Base-by-base conservation (phyloP, 2,329 filamentous ascomycete species). In the Cryphonectria carpinicola region DNA sequence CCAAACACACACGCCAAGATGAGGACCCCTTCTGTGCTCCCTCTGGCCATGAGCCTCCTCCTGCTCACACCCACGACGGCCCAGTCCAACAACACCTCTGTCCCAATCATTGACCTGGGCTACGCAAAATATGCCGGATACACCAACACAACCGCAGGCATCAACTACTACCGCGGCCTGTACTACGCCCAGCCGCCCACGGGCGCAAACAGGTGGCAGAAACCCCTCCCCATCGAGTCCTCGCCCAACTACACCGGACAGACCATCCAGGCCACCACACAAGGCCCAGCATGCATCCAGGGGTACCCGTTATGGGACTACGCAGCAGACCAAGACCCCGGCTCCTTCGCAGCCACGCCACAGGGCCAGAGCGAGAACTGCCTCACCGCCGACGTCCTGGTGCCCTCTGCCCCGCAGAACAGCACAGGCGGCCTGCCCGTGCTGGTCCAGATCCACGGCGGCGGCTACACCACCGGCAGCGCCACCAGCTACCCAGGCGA, bases 321-420 rank as follows among this genome's bases (percentile, higher is more conserved):
- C 32, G 28, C 63, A 14, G 8, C 14, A 4, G 37, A 14, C 8
- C 3, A 25, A 3, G 17, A 32, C 1, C n/a, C 43, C 1, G 66
- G 13, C 10, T 14, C 66, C 35, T 56, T 25, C 39, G n/a, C 35
- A 11, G 19, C 25, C 5, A 46, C 49, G 8, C 67, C 61, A 4
- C 67, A 69, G 37, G 75, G 74, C 28, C 52, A 66, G 46, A 74
- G 73, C 39, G 80, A 81, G 60, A 78, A 81, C 37, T 81, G 80
- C 35, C 65, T 81, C 32, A 79, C 76, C 37, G 68, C 81, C n/a
- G 79, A 81, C 39, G 75, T 81, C 4, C 80, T 74, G 63, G 69
- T 75, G 1, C 80, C 80, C 0, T 72, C 75, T 0, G 67, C 63
- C 1, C 74, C 75, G 1, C 65, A 71, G 3, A 14, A 66, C 6